Conservation (phyloP, 2,329 filamentous ascomycete genomes). For the Xylaria hypoxylon region DNA sequence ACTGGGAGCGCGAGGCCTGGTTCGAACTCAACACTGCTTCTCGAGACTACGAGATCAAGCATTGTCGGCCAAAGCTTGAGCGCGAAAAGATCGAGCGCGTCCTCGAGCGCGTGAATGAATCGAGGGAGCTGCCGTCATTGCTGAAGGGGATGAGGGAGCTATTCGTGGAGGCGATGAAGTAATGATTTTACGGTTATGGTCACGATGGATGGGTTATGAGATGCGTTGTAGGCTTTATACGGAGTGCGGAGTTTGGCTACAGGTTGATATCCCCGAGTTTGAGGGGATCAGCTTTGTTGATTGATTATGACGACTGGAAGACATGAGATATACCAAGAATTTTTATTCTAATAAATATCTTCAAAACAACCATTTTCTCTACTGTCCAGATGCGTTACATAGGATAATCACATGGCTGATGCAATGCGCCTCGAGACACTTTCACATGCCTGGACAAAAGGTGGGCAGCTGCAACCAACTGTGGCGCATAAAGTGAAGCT, state of each 20-base stretch:
- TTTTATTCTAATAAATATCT: conserved; percentile 8
- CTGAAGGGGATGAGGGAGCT: conserved; percentile 86
- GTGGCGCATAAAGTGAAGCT: conserved; percentile 23
- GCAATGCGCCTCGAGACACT: not conserved
- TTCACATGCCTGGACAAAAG: not conserved
- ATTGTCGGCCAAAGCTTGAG: conserved; percentile 85
- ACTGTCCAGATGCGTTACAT: not conserved
- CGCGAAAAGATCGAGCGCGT: conserved; percentile 80
- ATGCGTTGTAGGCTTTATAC: conserved; percentile 13
- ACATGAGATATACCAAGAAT: conserved; percentile 34
- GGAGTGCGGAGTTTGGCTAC: conserved; percentile 33
- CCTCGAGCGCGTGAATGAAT: conserved; percentile 84
- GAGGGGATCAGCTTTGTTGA: conserved; percentile 19
- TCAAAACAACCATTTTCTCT: not conserved
- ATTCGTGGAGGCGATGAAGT: conserved; percentile 75
- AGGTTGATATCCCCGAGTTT: not conserved
- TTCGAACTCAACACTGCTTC: conserved; percentile 88
- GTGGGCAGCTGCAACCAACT: conserved; percentile 43
- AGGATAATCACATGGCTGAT: not conserved
- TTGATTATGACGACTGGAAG: conserved; percentile 21
- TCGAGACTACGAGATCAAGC: conserved; percentile 85
- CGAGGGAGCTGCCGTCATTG: conserved; percentile 75
- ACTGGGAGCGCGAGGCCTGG: conserved; percentile 91
- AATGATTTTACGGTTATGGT: conserved; percentile 48
- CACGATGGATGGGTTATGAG: conserved; percentile 14